Evolutionary conservation across 2,329 filamentous ascomycete genomes (phyloP).

Genomic region (Penicillium polonicum): DNA sequence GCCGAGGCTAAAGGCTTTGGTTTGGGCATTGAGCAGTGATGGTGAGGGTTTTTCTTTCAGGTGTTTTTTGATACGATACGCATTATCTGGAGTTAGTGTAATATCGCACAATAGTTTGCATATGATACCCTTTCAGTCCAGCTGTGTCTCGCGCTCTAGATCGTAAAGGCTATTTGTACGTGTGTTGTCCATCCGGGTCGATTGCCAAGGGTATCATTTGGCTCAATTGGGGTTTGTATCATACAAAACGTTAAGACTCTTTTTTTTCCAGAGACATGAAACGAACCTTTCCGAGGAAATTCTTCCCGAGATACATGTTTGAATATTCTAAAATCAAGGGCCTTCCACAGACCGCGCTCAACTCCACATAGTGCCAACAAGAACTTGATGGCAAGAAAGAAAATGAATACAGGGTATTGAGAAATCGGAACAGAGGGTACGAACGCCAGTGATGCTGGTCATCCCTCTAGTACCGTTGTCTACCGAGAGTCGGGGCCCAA

Average conservation of each 20-base stretch:
- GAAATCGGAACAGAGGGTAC: slow-evolving; percentile 17
- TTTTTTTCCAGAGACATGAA: slow-evolving; percentile 11
- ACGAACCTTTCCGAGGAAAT: slow-evolving; percentile 6
- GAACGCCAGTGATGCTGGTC: not conserved
- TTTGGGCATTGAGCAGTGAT: slow-evolving; percentile 48
- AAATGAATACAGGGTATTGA: slow-evolving; percentile 26
- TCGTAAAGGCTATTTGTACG: not conserved
- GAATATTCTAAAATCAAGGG: slow-evolving; percentile 7
- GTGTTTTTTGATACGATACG: not conserved
- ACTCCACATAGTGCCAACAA: slow-evolving; percentile 33
- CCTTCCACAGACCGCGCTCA: slow-evolving; percentile 26
- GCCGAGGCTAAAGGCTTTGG: slow-evolving; percentile 79
- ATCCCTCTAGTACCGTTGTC: slow-evolving; percentile 66
- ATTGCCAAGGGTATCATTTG: not conserved
- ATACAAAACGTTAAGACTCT: slow-evolving; percentile 9
- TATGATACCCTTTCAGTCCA: slow-evolving; percentile 20
- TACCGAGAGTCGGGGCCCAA: slow-evolving; percentile 80
- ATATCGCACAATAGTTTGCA: slow-evolving; percentile 9
- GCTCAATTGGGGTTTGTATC: slow-evolving; percentile 1
- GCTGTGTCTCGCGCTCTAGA: not conserved
- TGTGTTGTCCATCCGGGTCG: not conserved
- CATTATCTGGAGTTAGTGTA: slow-evolving; percentile 14
- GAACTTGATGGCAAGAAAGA: slow-evolving; percentile 12
- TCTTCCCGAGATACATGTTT: slow-evolving; percentile 4
- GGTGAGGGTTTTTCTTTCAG: not conserved